phyloP scores from a whole-genome alignment of 768 basidiomycete species.

The Tylopilus rubrobrunneus region DNA sequence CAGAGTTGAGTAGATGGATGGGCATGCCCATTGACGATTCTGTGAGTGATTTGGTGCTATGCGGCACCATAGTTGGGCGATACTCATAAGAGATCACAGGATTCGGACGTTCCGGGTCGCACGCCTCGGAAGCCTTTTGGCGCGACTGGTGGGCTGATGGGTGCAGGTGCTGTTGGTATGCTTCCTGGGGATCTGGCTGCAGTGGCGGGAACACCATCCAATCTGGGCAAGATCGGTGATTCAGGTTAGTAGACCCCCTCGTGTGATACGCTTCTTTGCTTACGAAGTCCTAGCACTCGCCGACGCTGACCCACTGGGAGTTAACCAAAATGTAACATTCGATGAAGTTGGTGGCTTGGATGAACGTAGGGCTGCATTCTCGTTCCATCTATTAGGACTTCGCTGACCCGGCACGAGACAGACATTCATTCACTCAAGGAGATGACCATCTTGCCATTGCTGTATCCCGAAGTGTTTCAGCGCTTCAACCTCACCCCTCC shows the following conservation, averaged over 20 bases:
- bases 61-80: neutral
- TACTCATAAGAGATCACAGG: conserved; percentile 36
- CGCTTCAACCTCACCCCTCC: conserved; percentile 93
- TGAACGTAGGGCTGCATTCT: conserved; percentile 56
- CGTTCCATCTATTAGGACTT: neutral
- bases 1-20: conserved; percentile 76
- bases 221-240: conserved; percentile 81
- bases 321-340: conserved; percentile 91
- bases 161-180: conserved; percentile 49
- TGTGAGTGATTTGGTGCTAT: conserved; percentile 33
- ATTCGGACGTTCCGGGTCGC: conserved; percentile 66
- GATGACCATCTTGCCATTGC: conserved; percentile 92
- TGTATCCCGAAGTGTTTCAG: conserved; percentile 97
- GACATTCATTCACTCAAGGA: conserved; percentile 97
- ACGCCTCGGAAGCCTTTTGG: conserved; percentile 69
- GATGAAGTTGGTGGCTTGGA: conserved; percentile 96
- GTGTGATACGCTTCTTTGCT: conserved; percentile 12
- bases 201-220: conserved; percentile 74
- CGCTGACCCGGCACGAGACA: conserved; percentile 27
- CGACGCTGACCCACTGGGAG: conserved; percentile 93
- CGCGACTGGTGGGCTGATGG: conserved; percentile 48
- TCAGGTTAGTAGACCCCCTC: conserved; percentile 44
- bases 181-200: conserved; percentile 57
- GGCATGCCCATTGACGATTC: conserved; percentile 71
- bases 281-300: conserved; percentile 58